Conservation (phyloP, 2,329 filamentous ascomycete species). For the Colletotrichum camelliae region DNA sequence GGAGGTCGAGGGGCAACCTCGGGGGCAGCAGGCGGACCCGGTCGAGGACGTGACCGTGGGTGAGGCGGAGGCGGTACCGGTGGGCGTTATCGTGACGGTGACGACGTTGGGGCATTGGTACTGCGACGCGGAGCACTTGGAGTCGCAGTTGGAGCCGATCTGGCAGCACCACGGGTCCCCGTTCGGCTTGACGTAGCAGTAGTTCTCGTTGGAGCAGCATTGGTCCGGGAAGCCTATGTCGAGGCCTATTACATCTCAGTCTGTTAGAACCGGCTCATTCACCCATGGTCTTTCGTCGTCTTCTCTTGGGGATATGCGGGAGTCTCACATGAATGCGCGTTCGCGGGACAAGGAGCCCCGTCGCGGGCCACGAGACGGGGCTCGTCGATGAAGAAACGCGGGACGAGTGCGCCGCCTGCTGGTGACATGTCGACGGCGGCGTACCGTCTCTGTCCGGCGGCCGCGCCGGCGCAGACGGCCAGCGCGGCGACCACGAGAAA, state of each 20-base stretch:
- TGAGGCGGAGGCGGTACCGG: no score
- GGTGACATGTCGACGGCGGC: slow-evolving; percentile 19
- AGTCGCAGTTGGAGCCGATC: slow-evolving; percentile 48
- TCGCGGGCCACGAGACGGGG: slow-evolving; percentile 18
- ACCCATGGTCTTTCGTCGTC: not conserved
- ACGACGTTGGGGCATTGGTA: slow-evolving; percentile 38
- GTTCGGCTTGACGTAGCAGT: slow-evolving; percentile 48
- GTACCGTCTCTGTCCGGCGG: not conserved
- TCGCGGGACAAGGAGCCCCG: slow-evolving; percentile 6
- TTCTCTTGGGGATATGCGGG: not conserved
- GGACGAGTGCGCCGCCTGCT: not conserved
- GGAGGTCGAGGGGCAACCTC: slow-evolving; percentile 44
- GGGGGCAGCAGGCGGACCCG: slow-evolving; percentile 41
- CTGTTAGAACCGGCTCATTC: not conserved
- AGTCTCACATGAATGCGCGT: slow-evolving; percentile 18
- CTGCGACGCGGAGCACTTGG: slow-evolving; percentile 34
- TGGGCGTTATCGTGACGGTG: slow-evolving; percentile 26
- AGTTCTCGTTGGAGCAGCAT: slow-evolving; percentile 50
- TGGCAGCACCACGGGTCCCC: slow-evolving; percentile 45
- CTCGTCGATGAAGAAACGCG: slow-evolving; percentile 20
- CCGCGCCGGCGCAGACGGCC: not conserved
- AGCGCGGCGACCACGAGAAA: not conserved
- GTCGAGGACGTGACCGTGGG: slow-evolving; percentile 25
- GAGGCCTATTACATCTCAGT: slow-evolving; percentile 37
- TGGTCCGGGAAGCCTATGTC: slow-evolving; percentile 41